Conservation (phyloP, 2,329 filamentous ascomycete genomes). For the Pseudopyrenochaeta lycopersici region DNA sequence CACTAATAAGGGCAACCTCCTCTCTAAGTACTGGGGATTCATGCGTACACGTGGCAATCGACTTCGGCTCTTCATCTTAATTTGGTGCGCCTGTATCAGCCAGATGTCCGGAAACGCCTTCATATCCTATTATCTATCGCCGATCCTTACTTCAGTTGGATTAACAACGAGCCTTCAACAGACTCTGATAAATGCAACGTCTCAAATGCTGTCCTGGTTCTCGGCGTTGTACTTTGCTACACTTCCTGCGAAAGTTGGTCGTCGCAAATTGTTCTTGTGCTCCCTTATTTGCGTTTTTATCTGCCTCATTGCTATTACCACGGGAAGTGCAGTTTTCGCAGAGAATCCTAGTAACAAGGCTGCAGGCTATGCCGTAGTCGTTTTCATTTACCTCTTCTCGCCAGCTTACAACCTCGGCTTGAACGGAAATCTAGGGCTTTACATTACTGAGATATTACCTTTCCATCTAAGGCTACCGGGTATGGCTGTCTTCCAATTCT, state of each 20-base stretch:
- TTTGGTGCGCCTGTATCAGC: slow-evolving; percentile 20
- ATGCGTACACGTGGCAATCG: slow-evolving; percentile 25
- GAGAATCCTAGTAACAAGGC: too few relatives aligned
- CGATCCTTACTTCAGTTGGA: slow-evolving; percentile 49
- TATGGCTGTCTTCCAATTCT: not conserved
- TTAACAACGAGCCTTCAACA: slow-evolving; percentile 42
- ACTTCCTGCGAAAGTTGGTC: slow-evolving; percentile 53
- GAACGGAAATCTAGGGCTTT: slow-evolving; percentile 33
- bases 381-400: slow-evolving; percentile 13
- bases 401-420: slow-evolving; percentile 40
- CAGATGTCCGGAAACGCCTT: slow-evolving; percentile 23
- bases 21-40: slow-evolving; percentile 13
- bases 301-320: slow-evolving; percentile 54
- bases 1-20: not conserved
- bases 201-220: slow-evolving; percentile 53
- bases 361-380: slow-evolving; percentile 8
- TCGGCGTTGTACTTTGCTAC: slow-evolving; percentile 42
- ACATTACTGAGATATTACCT: slow-evolving; percentile 45
- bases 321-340: slow-evolving; percentile 46
- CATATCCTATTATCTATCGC: slow-evolving; percentile 47
- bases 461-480: slow-evolving; percentile 30
- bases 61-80: slow-evolving; percentile 21
- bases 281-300: slow-evolving; percentile 48
- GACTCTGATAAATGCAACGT: slow-evolving; percentile 46
- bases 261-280: slow-evolving; percentile 50